These are phyloP conservation scores for Wickerhamomyces subpelliculosus DNA, from an alignment of 805 yeast genomes.

Conservation along the genomic window DNA sequence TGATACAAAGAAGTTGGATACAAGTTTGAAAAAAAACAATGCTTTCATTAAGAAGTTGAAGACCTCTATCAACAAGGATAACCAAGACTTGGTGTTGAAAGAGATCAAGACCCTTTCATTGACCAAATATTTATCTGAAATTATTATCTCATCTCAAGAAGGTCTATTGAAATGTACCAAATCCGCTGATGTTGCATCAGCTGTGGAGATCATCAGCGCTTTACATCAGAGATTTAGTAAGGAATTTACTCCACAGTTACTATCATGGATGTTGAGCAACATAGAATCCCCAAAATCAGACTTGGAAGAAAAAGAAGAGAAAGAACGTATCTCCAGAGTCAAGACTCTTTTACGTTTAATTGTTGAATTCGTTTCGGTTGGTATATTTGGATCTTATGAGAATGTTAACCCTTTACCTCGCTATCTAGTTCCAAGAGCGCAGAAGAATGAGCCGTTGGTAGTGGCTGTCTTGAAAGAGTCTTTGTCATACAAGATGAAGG, in stretches of 20 bases:
- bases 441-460: slow-evolving; percentile 32
- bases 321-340: slow-evolving; percentile 32
- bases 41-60: slow-evolving; percentile 70
- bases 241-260: slow-evolving; percentile 43
- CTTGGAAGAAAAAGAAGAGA: slow-evolving; percentile 36
- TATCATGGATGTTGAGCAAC: slow-evolving; percentile 35
- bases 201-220: slow-evolving; percentile 60
- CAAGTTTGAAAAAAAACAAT: slow-evolving; percentile 76
- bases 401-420: slow-evolving; percentile 40
- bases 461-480: slow-evolving; percentile 38
- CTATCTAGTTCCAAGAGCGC: slow-evolving; percentile 30
- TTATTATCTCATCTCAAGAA: slow-evolving; percentile 55
- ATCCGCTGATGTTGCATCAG: slow-evolving; percentile 52
- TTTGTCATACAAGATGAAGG: slow-evolving; percentile 31
- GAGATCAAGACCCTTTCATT: slow-evolving; percentile 60
- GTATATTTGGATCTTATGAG: slow-evolving; percentile 41
- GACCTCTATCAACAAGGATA: slow-evolving; percentile 48
- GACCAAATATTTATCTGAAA: slow-evolving; percentile 69
- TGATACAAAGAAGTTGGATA: slow-evolving; percentile 37
- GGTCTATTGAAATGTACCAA: slow-evolving; percentile 47
- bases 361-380: slow-evolving; percentile 52
- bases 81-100: slow-evolving; percentile 38
- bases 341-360: slow-evolving; percentile 43
- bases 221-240: slow-evolving; percentile 68
- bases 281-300: slow-evolving; percentile 27